Percentiles rank a stretch among this genome's conserved stretches.
Evolutionary conservation across 2,329 filamentous ascomycete species (phyloP).

Genomic region (Rhynchosporium secalis): DNA sequence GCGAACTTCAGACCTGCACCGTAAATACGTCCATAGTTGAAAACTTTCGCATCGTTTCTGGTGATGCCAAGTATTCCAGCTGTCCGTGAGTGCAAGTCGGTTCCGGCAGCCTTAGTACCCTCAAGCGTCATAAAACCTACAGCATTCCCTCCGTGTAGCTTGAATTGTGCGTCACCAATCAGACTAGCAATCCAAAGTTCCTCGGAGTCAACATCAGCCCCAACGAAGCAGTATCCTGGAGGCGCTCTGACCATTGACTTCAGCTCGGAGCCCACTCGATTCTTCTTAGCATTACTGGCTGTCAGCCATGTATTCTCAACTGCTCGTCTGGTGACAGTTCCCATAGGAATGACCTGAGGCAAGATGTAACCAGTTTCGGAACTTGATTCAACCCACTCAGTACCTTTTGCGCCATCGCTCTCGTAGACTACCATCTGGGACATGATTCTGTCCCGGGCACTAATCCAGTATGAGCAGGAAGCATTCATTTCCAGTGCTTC

Average conservation of each 20-base stretch:
- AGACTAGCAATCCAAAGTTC: slow-evolving; percentile 98
- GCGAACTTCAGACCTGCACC: slow-evolving; percentile 97
- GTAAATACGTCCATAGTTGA: slow-evolving; percentile 98
- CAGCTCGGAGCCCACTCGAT: slow-evolving; percentile 92
- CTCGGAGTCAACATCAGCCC: slow-evolving; percentile 95
- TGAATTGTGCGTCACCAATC: slow-evolving; percentile 91
- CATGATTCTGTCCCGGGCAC: slow-evolving; percentile 86
- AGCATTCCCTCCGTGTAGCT: slow-evolving; percentile 92
- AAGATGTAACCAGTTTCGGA: slow-evolving; percentile 74
- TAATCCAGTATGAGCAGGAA: slow-evolving; percentile 99
- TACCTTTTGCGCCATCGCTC: slow-evolving; percentile 51
- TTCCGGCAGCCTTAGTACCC: slow-evolving; percentile 90
- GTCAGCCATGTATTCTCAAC: slow-evolving; percentile 99
- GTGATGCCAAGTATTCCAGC: slow-evolving; percentile 91
- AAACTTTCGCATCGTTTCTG: slow-evolving; percentile 92
- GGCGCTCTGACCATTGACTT: slow-evolving; percentile 97
- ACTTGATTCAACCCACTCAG: slow-evolving; percentile 25
- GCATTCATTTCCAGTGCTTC: slow-evolving; percentile 98
- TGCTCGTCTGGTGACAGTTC: slow-evolving; percentile 88
- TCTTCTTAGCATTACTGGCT: slow-evolving; percentile 93
- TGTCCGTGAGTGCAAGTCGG: slow-evolving; percentile 91
- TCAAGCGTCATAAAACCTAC: slow-evolving; percentile 99
- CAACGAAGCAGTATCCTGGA: slow-evolving; percentile 87
- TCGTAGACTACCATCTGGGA: slow-evolving; percentile 95
- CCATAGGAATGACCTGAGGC: slow-evolving; percentile 97